Base-by-base conservation (phyloP, 257 asterid species). In the Oldenlandia corymbosa region DNA sequence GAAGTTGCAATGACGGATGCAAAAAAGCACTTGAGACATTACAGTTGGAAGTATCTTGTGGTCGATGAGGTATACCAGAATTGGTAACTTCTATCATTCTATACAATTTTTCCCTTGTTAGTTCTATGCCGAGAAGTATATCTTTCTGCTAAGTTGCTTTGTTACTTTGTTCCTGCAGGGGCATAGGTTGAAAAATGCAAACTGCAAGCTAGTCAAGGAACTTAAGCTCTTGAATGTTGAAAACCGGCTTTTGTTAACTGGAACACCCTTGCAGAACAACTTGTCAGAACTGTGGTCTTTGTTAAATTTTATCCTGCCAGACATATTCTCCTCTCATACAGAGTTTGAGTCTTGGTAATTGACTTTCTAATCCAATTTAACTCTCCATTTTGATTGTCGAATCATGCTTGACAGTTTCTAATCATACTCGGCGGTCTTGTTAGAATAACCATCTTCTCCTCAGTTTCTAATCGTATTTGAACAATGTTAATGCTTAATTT, bases 191-290 rank as follows among this genome's bases (percentile, higher is more conserved):
- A 93, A 93, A 76, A 90, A 93, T 79, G 83, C 97, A 0, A 68
- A 90, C 62, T 87, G 99, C 85, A 84, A 83, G 76, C 73, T 93
- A 73, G 79, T 88, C 71, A 87, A 69, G 76, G 95, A 84, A 71
- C 78, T 90, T 71, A 90, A 80, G 74, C 66, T 43, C 30, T 67
- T 93, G 64, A 64, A 77, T 42, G 78, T 84, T 32, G 97, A 93
- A 80, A 93, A 93, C 77, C 90, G 85, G 82, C 96, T 93, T 78
- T 90, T 93, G 32, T 76, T 93, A 77, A 93, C 99, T 57, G 99
- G 99, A 76, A 93, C 99, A 66, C 99, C 99, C 59, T 83, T 90
- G 75, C 99, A 93, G 70, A 93, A 93, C 82, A 93, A 93, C 83
- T 75, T 93, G 80, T 88, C 96, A 24, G 99, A 93, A 83, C 96